Evolutionary conservation across 352 stramenopile species (phyloP), one percentile per base, ranked within the genome.

Genomic region (Blastocystis sp.): DNA sequence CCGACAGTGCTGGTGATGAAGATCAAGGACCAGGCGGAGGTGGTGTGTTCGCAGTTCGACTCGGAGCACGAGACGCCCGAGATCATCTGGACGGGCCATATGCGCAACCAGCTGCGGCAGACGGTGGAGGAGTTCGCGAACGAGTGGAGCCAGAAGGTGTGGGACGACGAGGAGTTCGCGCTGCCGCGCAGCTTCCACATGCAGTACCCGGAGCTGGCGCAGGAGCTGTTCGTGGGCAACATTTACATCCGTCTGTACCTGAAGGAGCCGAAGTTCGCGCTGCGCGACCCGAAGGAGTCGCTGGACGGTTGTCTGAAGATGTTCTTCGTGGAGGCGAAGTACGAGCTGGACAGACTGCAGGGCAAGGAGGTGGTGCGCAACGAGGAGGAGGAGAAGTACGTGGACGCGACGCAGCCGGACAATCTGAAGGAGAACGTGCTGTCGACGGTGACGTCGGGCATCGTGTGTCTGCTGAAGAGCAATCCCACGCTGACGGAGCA

Each of bases 191-290:
- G 36, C 18, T 88, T 86, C 69, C 63, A 69, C 18, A 86, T 87
- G 49, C 42, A 75, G 90, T 95, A 93, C 61, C 88, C 89, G 4
- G 88, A 92, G 40, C 90, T 92, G 18, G 88, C 91, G 64, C 88
- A 87, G 18, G 88, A 89, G 69, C 69, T 89, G 16, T 87, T 64
- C 44, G 77, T 92, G 34, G 93, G 92, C 38, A 93, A 94, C 64
- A 91, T 96, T 21, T 97, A 97, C 81, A 88, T 98, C 29, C 90
- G 90, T 1, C 87, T 97, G 78, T 98, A 93, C 86, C 88, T 98
- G 69, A 93, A 96, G 87, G 91, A 95, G 59, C 94, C 94, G 38
- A 96, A 92, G 7, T 96, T 93, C 87, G 90, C 91, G 48, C 88
- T 98, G 29, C 91, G 92, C 21, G 93, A 98, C 87, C 93, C 94